Evolutionary conservation across 257 asterid genomes (phyloP).

Genomic region (Rehmannia glutinosa): DNA sequence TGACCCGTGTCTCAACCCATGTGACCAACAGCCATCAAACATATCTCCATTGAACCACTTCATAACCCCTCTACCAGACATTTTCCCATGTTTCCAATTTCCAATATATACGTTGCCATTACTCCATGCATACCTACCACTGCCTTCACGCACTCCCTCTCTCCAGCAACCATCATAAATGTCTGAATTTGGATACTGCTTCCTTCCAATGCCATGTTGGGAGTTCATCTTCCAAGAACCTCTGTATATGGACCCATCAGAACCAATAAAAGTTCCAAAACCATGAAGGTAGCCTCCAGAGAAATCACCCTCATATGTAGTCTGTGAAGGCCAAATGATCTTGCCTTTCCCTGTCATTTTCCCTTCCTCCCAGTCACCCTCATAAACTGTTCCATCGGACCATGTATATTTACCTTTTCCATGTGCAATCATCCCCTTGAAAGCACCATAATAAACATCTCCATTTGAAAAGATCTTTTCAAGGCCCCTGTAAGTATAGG

Average conservation of each 20-base stretch:
- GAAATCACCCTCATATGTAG: conserved; percentile 83
- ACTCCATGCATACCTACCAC: conserved; percentile 89
- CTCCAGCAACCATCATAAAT: conserved; percentile 93
- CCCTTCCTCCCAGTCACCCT: conserved; percentile 92
- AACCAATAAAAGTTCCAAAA: conserved; percentile 60
- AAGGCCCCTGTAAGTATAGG: conserved; percentile 37
- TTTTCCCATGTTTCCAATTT: conserved; percentile 76
- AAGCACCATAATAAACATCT: conserved; percentile 63
- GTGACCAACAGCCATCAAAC: conserved; percentile 85
- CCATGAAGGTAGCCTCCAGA: conserved; percentile 86
- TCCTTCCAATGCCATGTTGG: conserved; percentile 86
- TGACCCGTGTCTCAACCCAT: conserved; percentile 77
- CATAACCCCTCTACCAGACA: conserved; percentile 91
- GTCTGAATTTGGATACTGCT: conserved; percentile 73
- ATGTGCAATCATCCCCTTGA: conserved; percentile 55
- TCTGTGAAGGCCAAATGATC: conserved; percentile 73
- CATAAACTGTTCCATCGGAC: conserved; percentile 80
- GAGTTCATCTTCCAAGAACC: conserved; percentile 91
- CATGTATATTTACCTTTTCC: conserved; percentile 85
- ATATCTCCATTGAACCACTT: conserved; percentile 80
- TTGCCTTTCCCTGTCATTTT: conserved; percentile 92
- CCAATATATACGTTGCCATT: conserved; percentile 71
- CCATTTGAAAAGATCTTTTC: conserved; percentile 70
- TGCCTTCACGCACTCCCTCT: conserved; percentile 88
- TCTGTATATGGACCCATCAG: conserved; percentile 76